Percentiles rank a stretch among this genome's conserved stretches.
Evolutionary conservation across 257 asterid genomes (phyloP).

Genomic region (Thymus quinquecostatus): DNA sequence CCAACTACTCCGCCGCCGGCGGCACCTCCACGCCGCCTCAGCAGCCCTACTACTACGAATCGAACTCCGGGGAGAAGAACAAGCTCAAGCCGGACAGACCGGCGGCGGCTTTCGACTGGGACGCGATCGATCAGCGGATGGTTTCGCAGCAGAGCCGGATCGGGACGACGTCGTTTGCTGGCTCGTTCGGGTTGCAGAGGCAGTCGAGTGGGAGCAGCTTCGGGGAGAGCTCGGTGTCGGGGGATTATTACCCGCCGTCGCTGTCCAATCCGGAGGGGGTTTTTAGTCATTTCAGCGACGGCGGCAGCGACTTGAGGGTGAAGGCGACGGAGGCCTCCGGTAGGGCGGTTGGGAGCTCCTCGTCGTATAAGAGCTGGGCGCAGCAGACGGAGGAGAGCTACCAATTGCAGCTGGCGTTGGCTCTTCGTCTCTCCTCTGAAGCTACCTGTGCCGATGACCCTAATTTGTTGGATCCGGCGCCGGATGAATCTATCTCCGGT

Average conservation of each 20-base stretch:
- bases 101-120: slow-evolving; percentile 60
- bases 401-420: slow-evolving; percentile 83
- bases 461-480: slow-evolving; percentile 66
- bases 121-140: slow-evolving; percentile 63
- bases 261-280: slow-evolving; percentile 53
- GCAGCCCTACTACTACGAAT: slow-evolving; percentile 52
- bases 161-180: slow-evolving; percentile 51
- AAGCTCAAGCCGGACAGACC: slow-evolving; percentile 49
- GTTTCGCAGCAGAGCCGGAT: slow-evolving; percentile 58
- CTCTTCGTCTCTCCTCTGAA: slow-evolving; percentile 78
- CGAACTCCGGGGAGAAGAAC: slow-evolving; percentile 63
- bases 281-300: slow-evolving; percentile 42
- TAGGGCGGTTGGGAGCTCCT: slow-evolving; percentile 50
- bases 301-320: slow-evolving; percentile 52
- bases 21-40: slow-evolving; percentile 37
- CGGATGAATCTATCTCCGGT: slow-evolving; percentile 47
- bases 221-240: slow-evolving; percentile 70
- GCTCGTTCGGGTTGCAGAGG: slow-evolving; percentile 64
- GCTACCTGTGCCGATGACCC: slow-evolving; percentile 82
- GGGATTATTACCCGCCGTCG: slow-evolving; percentile 65
- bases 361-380: slow-evolving; percentile 84
- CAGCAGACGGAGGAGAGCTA: slow-evolving; percentile 96
- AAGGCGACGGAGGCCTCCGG: slow-evolving; percentile 49
- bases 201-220: slow-evolving; percentile 88
- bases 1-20: slow-evolving; percentile 40